These are phyloP conservation scores for Ogataea saltuana DNA, from an alignment of 805 yeast genomes.

Conservation along the genomic window DNA sequence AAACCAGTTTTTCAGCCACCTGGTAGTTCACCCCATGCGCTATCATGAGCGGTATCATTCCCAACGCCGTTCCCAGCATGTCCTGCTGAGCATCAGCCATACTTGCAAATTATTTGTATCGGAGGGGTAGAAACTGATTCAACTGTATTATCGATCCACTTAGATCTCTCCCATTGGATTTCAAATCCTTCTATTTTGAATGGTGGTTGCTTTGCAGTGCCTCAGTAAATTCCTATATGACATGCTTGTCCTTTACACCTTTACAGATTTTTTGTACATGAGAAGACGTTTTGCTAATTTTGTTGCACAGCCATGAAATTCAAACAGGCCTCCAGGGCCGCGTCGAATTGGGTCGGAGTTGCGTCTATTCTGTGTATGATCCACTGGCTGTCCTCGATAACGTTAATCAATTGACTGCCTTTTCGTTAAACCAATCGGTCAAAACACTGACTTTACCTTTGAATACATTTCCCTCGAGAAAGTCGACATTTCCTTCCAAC, in stretches of 20 bases:
- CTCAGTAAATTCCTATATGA: neutral
- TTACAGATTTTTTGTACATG: neutral
- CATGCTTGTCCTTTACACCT: slow-evolving; percentile 1
- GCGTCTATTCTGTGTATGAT: neutral
- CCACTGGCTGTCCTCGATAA: neutral
- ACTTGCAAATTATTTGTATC: too few species aligned
- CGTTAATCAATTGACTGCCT: slow-evolving; percentile 53
- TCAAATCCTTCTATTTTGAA: too few species aligned
- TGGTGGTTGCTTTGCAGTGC: neutral
- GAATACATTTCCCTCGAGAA: slow-evolving; percentile 70
- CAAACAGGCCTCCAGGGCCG: slow-evolving; percentile 5
- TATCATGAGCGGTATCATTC: slow-evolving; percentile 14
- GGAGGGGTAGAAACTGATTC: too few species aligned
- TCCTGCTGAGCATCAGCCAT: slow-evolving; percentile 1
- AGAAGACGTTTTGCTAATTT: neutral
- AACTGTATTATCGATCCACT: too few species aligned
- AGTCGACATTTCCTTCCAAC: slow-evolving; percentile 72
- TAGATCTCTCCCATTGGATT: too few species aligned
- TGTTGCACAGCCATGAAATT: slow-evolving; percentile 4
- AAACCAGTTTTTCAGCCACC: slow-evolving; percentile 17
- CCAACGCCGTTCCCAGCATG: slow-evolving; percentile 15
- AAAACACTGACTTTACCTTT: slow-evolving; percentile 55
- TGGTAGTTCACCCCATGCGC: slow-evolving; percentile 22
- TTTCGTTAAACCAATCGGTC: slow-evolving; percentile 79
- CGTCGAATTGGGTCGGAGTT: neutral